Base-by-base conservation (phyloP, 176 grass and related monocot genomes). In the Leersia perrieri region DNA sequence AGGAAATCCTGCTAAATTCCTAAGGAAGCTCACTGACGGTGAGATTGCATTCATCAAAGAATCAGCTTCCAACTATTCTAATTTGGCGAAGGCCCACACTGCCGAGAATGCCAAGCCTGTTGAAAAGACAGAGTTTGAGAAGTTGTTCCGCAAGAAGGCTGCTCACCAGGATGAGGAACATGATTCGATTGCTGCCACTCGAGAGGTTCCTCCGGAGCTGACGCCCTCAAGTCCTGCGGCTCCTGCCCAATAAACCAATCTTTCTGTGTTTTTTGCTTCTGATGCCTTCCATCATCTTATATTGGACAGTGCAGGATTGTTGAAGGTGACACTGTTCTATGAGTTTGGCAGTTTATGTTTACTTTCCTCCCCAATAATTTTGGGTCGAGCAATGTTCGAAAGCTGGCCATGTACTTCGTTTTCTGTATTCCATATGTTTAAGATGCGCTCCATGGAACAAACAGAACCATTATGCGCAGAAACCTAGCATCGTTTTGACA, bases 1-100 rank as follows among this genome's bases (percentile, higher is more conserved):
- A 79, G 95, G 95, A 47, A 98, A 98, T 73, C 95, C 95, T 15
- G 95, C 95, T 1, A 90, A 92, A 81, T 95, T 95, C 70, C 83
- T 98, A 74, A 91, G 95, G 68, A 98, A 98, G 68, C 82, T 98
- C 44, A 95, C 90, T 6, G 92, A 81, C 18, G 84, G 75, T 3
- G 95, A 95, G 75, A 91, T 95, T 6, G 62, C 90, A 63, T 98
- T 98, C 70, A 95, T 98, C 16, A 38, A 83, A 11, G 45, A 98
- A 62, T 98, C 90, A 20, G 92, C 92, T 20, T 73, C 79, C 28
- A 98, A 93, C 83, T 98, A 98, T 89, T 83, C 80, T 20, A 85
- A 49, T 18, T 87, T 98, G 82, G 82, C 92, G 10, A 86, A 93
- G 81, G 95, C 49, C 5, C 95, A 98, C 51, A 90, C 86, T 18